phyloP scores from a whole-genome alignment of 1,284 basidiomycete species.

The Phlebopus sp. region DNA sequence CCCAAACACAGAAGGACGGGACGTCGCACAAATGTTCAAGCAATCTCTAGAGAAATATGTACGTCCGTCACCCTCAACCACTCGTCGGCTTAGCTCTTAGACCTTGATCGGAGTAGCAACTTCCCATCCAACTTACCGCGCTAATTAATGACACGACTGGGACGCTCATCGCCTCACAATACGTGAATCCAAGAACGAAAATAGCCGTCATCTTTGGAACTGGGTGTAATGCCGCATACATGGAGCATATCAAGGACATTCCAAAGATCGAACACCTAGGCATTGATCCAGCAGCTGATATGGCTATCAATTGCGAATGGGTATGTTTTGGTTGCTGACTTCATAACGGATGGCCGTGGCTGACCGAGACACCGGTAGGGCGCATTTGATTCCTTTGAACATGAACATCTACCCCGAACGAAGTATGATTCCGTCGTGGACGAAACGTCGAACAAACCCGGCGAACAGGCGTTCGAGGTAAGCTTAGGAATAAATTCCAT shows the following conservation, averaged over 20 bases:
- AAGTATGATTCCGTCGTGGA: slow-evolving; percentile 95
- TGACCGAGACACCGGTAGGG: slow-evolving; percentile 51
- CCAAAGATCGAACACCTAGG: slow-evolving; percentile 78
- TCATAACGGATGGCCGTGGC: neutral
- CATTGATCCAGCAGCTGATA: slow-evolving; percentile 67
- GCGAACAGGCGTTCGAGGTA: slow-evolving; percentile 90
- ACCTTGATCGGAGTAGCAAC: slow-evolving; percentile 40
- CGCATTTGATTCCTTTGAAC: slow-evolving; percentile 95
- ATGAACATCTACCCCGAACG: slow-evolving; percentile 91
- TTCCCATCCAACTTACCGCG: slow-evolving; percentile 79
- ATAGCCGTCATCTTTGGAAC: slow-evolving; percentile 98
- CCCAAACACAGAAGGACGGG: slow-evolving; percentile 86
- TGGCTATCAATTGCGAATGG: slow-evolving; percentile 99
- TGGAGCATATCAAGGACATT: slow-evolving; percentile 81
- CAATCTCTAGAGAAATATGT: slow-evolving; percentile 76
- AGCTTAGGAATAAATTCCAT: slow-evolving; percentile 10
- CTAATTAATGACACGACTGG: slow-evolving; percentile 98
- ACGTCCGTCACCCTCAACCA: slow-evolving; percentile 22
- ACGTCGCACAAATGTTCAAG: slow-evolving; percentile 92
- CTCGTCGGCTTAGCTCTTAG: neutral
- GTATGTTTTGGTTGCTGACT: slow-evolving; percentile 38
- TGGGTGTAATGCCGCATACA: slow-evolving; percentile 97
- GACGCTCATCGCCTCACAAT: slow-evolving; percentile 94
- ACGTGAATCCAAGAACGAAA: slow-evolving; percentile 87
- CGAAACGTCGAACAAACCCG: slow-evolving; percentile 93